A percentile compares a stretch with the other conserved stretches of the same genome.
These are phyloP conservation scores for Poteriospumella lacustris DNA, from an alignment of 108 stramenopile species.

Conservation along the genomic window DNA sequence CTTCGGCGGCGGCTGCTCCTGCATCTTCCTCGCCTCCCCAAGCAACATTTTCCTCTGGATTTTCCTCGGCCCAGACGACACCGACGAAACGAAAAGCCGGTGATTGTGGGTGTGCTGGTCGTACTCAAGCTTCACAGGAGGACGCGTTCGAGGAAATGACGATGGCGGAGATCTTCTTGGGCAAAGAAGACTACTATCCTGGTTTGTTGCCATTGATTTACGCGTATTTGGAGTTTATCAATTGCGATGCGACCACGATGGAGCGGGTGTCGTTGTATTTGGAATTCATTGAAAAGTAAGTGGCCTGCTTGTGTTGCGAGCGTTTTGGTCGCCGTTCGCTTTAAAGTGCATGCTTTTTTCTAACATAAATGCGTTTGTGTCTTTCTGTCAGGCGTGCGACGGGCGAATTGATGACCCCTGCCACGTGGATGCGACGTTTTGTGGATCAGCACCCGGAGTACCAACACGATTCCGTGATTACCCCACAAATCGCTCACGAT, in stretches of 20 bases:
- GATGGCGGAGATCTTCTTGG: conserved; percentile 89
- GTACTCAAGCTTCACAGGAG: no score
- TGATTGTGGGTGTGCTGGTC: no score
- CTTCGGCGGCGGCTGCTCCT: no score
- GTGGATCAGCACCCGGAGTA: conserved; percentile 83
- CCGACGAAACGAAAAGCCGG: no score
- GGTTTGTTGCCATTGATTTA: conserved; percentile 88
- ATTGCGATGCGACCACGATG: conserved; percentile 70
- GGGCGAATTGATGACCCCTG: conserved; percentile 84
- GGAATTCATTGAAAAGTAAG: conserved; percentile 70
- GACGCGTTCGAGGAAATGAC: conserved; percentile 92
- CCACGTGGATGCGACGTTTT: conserved; percentile 89
- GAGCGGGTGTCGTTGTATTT: conserved; percentile 68
- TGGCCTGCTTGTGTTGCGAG: not conserved
- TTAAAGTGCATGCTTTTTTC: conserved; percentile 29
- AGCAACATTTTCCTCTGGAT: no score
- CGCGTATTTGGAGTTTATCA: conserved; percentile 93
- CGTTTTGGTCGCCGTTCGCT: not conserved
- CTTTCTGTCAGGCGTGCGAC: conserved; percentile 51
- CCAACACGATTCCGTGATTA: conserved; percentile 80
- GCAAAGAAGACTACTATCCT: conserved; percentile 91
- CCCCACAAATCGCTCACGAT: conserved; percentile 74
- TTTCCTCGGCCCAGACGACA: no score
- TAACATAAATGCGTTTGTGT: conserved; percentile 26
- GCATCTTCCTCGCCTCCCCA: no score